Base-by-base conservation (phyloP, 805 yeast species). In the Wickerhamomyces bovis region DNA sequence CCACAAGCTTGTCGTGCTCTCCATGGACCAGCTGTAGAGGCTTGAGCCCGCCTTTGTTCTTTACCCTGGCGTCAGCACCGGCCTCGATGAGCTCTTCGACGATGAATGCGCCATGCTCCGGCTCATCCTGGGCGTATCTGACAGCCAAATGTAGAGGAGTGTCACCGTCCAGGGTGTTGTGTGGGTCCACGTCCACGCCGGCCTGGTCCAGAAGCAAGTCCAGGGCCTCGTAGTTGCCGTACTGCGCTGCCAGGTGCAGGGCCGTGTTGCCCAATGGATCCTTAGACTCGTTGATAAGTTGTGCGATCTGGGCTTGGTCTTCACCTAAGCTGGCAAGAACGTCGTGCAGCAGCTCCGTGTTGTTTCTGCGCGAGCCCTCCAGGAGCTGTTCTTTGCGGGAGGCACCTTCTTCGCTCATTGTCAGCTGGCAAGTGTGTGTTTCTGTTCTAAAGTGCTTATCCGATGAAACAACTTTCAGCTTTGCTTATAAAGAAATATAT, bases 131-230 rank as follows among this genome's bases (percentile, higher is more conserved):
- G 13, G 90, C 74, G 63, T 85, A 92, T 50, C 76, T 77, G 12
- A 83, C 96, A 6, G 96, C 95, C 51, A 77, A 68, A 65, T 92
- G 98, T 52, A 94, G 74, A 13, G 99, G 97, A 1, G 97, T 88
- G 53, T 87, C 90, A 35, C 89, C 90, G 44, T 83, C 84, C 25
- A 76, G 48, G 33, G 80, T 73, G 63, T 85, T 85, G 38, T 66
- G 62, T 1, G 96, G 94, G 63, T 94, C 96, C 26, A 90, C 81
- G 54, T 90, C 96, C 18, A 90, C 89, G 2, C 94, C 96, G 50
- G 87, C 95, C 45, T 84, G 82, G 63, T 92, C 97, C 49, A 92
- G 71, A 18, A 92, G 69, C 43, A 75, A 67, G 62, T 92, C 97
- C 60, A 94, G 71, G 31, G 85, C 85, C 57, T 89, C 97, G 76